A percentile compares a stretch with the other conserved stretches of the same genome.
Evolutionary conservation across 106 monocot species (phyloP).

Genomic region (Alisma plantagoaquatica): DNA sequence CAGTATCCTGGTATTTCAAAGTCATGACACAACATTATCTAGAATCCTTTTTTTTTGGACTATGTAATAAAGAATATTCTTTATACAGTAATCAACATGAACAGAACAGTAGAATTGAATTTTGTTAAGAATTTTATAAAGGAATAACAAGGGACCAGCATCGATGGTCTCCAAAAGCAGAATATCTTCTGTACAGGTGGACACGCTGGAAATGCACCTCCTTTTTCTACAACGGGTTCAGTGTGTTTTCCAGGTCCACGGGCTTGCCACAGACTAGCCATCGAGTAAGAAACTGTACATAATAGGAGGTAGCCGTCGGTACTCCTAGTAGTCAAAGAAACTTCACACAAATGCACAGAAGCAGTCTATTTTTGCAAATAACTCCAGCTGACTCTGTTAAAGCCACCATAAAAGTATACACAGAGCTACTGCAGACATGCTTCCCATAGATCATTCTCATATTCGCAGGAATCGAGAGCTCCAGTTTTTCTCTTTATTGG

Average conservation of each 20-base stretch:
- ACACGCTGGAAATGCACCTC: constrained; percentile 6
- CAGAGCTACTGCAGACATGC: too few species aligned
- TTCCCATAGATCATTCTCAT: too few species aligned
- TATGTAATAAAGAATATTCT: neutral
- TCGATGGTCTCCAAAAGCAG: neutral
- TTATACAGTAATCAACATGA: neutral
- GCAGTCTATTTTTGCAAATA: too few species aligned
- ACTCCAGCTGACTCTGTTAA: too few species aligned
- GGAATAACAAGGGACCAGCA: neutral
- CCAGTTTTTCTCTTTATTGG: too few species aligned
- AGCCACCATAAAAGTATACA: too few species aligned
- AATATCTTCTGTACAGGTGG: constrained; percentile 17
- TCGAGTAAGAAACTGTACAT: constrained; percentile 5
- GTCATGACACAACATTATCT: neutral
- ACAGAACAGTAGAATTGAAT: neutral
- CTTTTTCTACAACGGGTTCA: neutral
- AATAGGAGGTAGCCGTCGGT: too few species aligned
- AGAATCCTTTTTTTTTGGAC: neutral
- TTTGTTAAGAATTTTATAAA: neutral
- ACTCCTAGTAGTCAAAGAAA: too few species aligned
- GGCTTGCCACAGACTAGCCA: neutral
- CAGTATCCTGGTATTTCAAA: too few species aligned
- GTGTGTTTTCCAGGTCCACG: constrained; percentile 1
- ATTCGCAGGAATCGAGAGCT: too few species aligned
- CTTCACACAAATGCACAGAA: too few species aligned